A percentile compares a stretch with the other conserved stretches of the same genome.
phyloP scores from a whole-genome alignment of 1,284 basidiomycete species.

The Vanrija humicola region DNA sequence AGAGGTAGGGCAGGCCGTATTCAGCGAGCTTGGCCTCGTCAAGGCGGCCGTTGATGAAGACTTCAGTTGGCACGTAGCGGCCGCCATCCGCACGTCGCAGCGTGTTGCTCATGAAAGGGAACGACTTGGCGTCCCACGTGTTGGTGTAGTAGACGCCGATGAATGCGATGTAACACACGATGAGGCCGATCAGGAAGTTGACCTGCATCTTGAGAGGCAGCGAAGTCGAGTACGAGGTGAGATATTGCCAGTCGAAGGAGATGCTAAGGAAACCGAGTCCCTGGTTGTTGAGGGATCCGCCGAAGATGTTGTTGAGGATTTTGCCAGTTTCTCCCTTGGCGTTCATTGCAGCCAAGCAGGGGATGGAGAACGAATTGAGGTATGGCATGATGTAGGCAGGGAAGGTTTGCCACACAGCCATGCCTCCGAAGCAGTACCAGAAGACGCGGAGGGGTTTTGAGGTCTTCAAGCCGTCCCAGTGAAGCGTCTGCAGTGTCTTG shows the following conservation, averaged over 20 bases:
- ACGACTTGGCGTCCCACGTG: slow-evolving; percentile 14
- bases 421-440: slow-evolving; percentile 51
- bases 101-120: slow-evolving; percentile 19
- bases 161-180: slow-evolving; percentile 26
- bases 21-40: slow-evolving; percentile 23
- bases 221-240: slow-evolving; percentile 19
- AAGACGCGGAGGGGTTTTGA: slow-evolving; percentile 60
- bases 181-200: slow-evolving; percentile 28
- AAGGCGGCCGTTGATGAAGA: slow-evolving; percentile 26
- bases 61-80: slow-evolving; percentile 51
- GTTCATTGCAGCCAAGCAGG: slow-evolving; percentile 56
- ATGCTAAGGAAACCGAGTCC: slow-evolving; percentile 38
- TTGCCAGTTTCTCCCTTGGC: slow-evolving; percentile 36
- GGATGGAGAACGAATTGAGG: slow-evolving; percentile 35
- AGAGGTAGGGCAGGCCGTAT: slow-evolving; percentile 32
- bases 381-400: slow-evolving; percentile 52
- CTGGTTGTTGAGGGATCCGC: slow-evolving; percentile 28
- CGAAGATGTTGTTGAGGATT: slow-evolving; percentile 35
- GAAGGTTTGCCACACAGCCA: slow-evolving; percentile 38
- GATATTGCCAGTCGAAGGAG: slow-evolving; percentile 41
- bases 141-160: slow-evolving; percentile 34
- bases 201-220: slow-evolving; percentile 33
- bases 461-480: slow-evolving; percentile 48
- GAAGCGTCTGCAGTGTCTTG: slow-evolving; percentile 31
- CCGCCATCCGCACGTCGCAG: slow-evolving; percentile 15